Evolutionary conservation across 2,329 filamentous ascomycete genomes (phyloP).

Genomic region (Neospermospora avenae): DNA sequence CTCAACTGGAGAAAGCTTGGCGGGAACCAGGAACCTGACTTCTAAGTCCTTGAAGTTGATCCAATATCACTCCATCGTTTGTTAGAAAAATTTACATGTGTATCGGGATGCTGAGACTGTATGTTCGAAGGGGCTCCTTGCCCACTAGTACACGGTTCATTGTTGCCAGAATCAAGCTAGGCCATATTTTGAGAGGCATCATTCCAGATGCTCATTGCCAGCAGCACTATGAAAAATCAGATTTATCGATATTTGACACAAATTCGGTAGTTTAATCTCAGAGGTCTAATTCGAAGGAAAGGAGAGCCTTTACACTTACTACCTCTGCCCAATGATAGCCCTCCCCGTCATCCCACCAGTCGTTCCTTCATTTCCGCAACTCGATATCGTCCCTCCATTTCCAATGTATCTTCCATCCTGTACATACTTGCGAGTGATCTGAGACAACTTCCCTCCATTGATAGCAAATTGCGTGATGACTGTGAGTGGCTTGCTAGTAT

Average conservation of each 20-base stretch:
- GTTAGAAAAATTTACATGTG: slow-evolving; percentile 53
- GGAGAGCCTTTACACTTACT: slow-evolving; percentile 32
- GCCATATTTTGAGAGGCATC: slow-evolving; percentile 62
- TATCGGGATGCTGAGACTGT: slow-evolving; percentile 43
- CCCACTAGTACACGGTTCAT: slow-evolving; percentile 52
- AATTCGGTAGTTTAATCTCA: too few species aligned
- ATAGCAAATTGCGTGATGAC: slow-evolving; percentile 54
- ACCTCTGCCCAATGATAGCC: slow-evolving; percentile 45
- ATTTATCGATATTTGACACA: neutral
- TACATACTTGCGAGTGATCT: slow-evolving; percentile 48
- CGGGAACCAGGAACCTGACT: too few species aligned
- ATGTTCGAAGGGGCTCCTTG: slow-evolving; percentile 51
- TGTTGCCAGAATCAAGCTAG: slow-evolving; percentile 54
- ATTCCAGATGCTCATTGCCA: slow-evolving; percentile 57
- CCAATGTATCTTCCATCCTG: slow-evolving; percentile 48
- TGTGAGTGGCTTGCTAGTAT: slow-evolving; percentile 43
- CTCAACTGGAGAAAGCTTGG: too few species aligned
- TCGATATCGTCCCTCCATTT: slow-evolving; percentile 49
- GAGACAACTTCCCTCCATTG: slow-evolving; percentile 39
- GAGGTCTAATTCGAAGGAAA: too few species aligned
- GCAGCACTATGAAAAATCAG: slow-evolving; percentile 46
- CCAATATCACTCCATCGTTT: slow-evolving; percentile 59
- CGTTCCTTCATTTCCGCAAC: slow-evolving; percentile 42
- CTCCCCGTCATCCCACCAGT: slow-evolving; percentile 54
- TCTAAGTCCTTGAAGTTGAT: slow-evolving; percentile 40